A percentile compares a stretch with the other conserved stretches of the same genome.
Conservation (phyloP, 495 filamentous ascomycete species). For the Trichodelitschia bisporula region DNA sequence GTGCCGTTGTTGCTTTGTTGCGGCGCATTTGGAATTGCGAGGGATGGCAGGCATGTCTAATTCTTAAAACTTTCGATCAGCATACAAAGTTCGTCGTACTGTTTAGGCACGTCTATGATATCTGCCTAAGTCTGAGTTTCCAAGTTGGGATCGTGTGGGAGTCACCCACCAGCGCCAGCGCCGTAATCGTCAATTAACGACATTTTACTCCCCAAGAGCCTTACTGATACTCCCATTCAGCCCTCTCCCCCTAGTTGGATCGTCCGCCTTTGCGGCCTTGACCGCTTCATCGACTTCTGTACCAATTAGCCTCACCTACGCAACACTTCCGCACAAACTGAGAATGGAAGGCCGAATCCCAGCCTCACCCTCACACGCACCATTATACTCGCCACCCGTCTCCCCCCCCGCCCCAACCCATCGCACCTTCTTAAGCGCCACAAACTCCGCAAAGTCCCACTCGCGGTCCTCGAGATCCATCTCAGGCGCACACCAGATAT, state of each 20-base stretch:
- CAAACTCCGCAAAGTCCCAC: constrained; percentile 44
- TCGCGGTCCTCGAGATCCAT: constrained; percentile 35
- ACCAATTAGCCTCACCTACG: neutral
- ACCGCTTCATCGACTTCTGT: constrained; percentile 17
- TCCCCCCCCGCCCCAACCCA: constrained; percentile 12
- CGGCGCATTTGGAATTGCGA: no score
- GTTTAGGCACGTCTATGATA: no score
- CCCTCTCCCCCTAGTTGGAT: constrained; percentile 16
- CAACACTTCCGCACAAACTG: neutral
- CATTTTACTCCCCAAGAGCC: no score
- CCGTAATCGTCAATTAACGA: no score
- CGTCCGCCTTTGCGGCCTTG: constrained; percentile 5
- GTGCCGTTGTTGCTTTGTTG: no score
- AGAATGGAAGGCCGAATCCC: constrained; percentile 5
- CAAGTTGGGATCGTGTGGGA: no score
- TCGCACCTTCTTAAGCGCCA: constrained; percentile 13
- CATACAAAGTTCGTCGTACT: no score
- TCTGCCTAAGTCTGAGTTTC: no score
- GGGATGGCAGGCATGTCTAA: no score
- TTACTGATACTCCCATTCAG: constrained; percentile 14
- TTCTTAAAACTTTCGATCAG: no score
- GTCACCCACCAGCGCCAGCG: no score
- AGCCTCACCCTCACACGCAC: no score
- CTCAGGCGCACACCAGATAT: constrained; percentile 36
- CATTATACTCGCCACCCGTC: constrained; percentile 14